A percentile compares a stretch with the other conserved stretches of the same genome.
These are phyloP conservation scores for Lentinula sp. DNA, from an alignment of 768 basidiomycete genomes.

Conservation along the genomic window DNA sequence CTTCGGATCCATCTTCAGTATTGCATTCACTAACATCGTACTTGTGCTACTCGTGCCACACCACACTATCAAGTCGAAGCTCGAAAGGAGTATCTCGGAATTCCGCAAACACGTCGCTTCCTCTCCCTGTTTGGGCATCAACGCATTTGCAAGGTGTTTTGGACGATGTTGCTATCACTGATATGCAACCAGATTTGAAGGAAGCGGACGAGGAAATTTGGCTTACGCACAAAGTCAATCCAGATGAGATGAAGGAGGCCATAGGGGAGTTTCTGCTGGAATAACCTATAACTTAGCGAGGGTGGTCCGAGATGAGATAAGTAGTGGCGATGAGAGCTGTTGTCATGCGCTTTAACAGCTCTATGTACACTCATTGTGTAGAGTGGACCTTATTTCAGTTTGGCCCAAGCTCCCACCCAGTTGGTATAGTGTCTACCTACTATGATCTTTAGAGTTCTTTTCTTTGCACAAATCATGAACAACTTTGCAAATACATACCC, in stretches of 20 bases:
- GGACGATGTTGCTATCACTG: neutral
- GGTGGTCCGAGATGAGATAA: no score
- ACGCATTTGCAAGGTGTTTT: constrained; percentile 5
- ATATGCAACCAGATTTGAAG: neutral
- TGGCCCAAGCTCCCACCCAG: no score
- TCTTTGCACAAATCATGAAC: no score
- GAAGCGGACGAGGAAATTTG: constrained; percentile 17
- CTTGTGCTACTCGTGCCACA: constrained; percentile 50
- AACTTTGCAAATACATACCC: no score
- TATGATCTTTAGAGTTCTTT: no score
- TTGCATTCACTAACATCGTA: constrained; percentile 22
- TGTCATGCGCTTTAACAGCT: no score
- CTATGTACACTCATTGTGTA: no score
- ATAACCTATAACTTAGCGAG: neutral
- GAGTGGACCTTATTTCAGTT: no score
- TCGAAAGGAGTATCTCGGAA: constrained; percentile 24
- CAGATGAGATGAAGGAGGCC: constrained; percentile 28
- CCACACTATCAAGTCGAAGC: constrained; percentile 45
- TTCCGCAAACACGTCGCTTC: constrained; percentile 9
- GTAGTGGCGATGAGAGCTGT: no score
- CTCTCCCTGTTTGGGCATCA: constrained; percentile 21
- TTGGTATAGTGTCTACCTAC: no score
- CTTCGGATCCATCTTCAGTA: constrained; percentile 18
- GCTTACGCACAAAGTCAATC: constrained; percentile 21
- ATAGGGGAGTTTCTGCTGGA: constrained; percentile 35